Evolutionary conservation across 1,139 yeast genomes (phyloP), one percentile per base, ranked within the genome.

Genomic region (Kurtzmaniella quercitrusa): DNA sequence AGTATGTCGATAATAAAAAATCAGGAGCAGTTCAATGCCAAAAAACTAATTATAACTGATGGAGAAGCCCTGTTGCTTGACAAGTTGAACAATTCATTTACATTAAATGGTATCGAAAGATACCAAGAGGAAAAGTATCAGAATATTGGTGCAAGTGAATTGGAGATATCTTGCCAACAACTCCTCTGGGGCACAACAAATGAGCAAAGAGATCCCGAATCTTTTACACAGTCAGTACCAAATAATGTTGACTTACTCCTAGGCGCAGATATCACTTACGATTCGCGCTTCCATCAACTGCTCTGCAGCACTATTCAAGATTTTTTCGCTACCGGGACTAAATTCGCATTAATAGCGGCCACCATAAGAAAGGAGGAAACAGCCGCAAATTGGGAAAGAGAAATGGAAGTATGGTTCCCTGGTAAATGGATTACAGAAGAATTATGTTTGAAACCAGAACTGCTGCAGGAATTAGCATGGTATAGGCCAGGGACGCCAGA

Each of bases 211-310:
- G 63, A 61, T n/a, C 21, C 39, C 9, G 77, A 74, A 40, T 46
- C 48, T 0, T 54, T 63, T 38, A 36, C 15, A 66, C 77, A 12
- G 47, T 49, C 40, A 15, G 48, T 54, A 5, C 57, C 58, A 0
- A 5, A n/a, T 9, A 50, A 51, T 3, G 58, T 67, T 11, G 80
- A 81, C 51, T 60, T 78, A 1, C 60, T 86, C 0, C 58, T 88
- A 2, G 96, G 91, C 0, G 93, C 96, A 0, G 96, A 88, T 59
- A 87, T 89, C 22, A 88, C 96, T 0, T 91, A 87, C 60, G 97
- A 91, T 55, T 60, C 78, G 1, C 65, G 76, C 3, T 68, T 80
- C 2, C 70, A 86, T n/a, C 79, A 79, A 0, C 63, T 63, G n/a
- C 66, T 89, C 39, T 72, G 81, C 3, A 48, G 56, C 2, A 75